phyloP scores from a whole-genome alignment of 73 alveolate genomes.

The Symbiodinium pilosum region DNA sequence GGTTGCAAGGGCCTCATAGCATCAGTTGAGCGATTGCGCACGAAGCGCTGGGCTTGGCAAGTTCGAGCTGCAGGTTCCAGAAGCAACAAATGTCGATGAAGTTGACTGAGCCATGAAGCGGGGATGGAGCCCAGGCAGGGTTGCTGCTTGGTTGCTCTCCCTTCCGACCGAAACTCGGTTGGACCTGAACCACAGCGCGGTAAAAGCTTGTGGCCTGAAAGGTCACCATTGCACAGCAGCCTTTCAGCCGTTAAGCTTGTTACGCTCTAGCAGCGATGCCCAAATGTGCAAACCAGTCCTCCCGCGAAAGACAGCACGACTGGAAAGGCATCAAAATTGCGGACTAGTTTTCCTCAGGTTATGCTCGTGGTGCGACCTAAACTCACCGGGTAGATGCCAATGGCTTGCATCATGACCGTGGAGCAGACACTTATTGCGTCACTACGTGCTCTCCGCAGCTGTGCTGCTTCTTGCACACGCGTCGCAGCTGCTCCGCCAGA shows the following conservation, averaged over 20 bases:
- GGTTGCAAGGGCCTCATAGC: too few species aligned
- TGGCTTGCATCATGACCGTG: too few species aligned
- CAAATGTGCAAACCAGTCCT: background rate
- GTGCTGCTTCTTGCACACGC: too few species aligned
- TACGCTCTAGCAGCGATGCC: background rate
- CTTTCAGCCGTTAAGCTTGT: background rate
- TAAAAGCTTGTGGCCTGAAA: slow-evolving; percentile 15
- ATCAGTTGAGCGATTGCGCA: too few species aligned
- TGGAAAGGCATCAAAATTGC: too few species aligned
- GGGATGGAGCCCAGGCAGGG: background rate
- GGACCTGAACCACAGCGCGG: background rate
- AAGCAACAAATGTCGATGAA: slow-evolving; percentile 64
- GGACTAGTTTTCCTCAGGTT: too few species aligned
- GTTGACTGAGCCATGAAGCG: slow-evolving; percentile 18
- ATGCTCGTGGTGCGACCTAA: too few species aligned
- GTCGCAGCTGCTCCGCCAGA: too few species aligned
- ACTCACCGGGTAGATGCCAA: too few species aligned
- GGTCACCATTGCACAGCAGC: slow-evolving; percentile 9
- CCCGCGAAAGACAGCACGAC: background rate
- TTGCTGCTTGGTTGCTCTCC: background rate
- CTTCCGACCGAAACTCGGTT: background rate
- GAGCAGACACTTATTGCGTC: too few species aligned
- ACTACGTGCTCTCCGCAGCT: too few species aligned
- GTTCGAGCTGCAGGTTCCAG: slow-evolving; percentile 22
- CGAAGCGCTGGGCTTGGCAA: too few species aligned